Base-by-base conservation (phyloP, 2,329 filamentous ascomycete species). In the Ophiognomonia clavigignenti-juglandacearum region DNA sequence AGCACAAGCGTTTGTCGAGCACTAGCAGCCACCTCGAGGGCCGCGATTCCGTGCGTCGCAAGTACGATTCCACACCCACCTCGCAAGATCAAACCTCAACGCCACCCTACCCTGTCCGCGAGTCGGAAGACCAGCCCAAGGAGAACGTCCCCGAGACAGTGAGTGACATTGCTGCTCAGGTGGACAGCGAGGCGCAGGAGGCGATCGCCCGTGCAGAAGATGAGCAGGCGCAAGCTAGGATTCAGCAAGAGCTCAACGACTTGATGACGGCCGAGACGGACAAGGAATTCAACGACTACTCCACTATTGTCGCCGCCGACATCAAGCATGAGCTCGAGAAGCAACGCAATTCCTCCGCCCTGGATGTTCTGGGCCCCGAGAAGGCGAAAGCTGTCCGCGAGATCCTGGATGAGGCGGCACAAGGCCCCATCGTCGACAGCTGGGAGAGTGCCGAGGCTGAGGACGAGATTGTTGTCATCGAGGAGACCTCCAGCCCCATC, bases 361-460 rank as follows among this genome's bases (percentile, higher is more conserved):
- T 82, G n/a, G 78, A 84, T 51, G 67, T 64, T 14, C 66, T 78
- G 49, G 70, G 73, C 26, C 71, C 73, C 39, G 72, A 75, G 19
- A 62, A 77, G 23, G 77, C 77, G 11, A 72, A 78, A 51, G 70
- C 71, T 23, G 67, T 70, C 38, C 66, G 63, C 23, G 66, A 72
- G 20, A 69, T 70, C 50, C 73, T 81, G 41, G 79, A 83, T 39
- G 74, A 80, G 50, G 72, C 75, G 31, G 75, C 77, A 42, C 74
- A 80, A 52, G 77, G 78, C 19, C 72, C 77, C 19, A 74, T 90
- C 39, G 86, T 82, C n/a, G 90, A 95, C 54, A 91, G 84, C 67
- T 95, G 90, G 90, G 90, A 96, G 71, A 95, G 85, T 54, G 88
- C 86, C 4, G 88, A 91, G 58, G 80, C 80, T 46, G 82, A 85